Evolutionary conservation across 2,329 filamentous ascomycete genomes (phyloP), one percentile per base, ranked within the genome.

Genomic region (Fusarium odoratissimum): DNA sequence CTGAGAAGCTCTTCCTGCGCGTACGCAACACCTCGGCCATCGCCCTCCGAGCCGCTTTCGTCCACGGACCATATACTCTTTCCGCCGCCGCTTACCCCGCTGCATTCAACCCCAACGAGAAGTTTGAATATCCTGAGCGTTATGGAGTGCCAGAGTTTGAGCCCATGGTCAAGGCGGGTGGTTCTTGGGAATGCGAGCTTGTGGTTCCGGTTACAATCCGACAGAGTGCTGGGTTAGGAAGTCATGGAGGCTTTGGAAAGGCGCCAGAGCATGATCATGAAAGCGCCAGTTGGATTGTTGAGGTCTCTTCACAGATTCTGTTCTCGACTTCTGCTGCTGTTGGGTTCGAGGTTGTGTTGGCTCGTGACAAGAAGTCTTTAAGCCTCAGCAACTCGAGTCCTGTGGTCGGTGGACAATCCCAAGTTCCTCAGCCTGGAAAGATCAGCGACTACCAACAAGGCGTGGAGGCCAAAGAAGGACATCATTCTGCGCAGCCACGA

Each of bases 131-230:
- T 57, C 88, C 92, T 3, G 88, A 91, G 58, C 86, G 87, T 58
- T 91, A 95, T 83, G 94, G 93, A 51, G 88, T 92, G 3, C 96
- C 96, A 21, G 93, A 97, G 77, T 99, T 96, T 78, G 96, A 99
- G 83, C 95, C 96, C 51, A 95, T 97, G 85, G 88, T 99, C 79
- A 98, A 98, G 85, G 95, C 96, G 13, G 96, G 95, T 35, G 95
- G 94, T 11, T 91, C 88, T 49, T 99, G 95, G 93, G 90, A 91
- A 76, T 93, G 94, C 64, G 90, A 91, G 78, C 88, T 99, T 72
- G 86, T 90, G 9, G 91, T 99, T 1, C 95, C 95, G 0, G 92
- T 95, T 60, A 86, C 91, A 71, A 92, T 96, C 67, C 88, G 93
- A 52, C 89, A 92, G 79, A 88, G 84, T 23, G 92, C 91, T 59